A percentile compares a stretch with the other conserved stretches of the same genome.
Conservation (phyloP, 2,329 filamentous ascomycete species). For the Stagonosporopsis chrysanthemi region DNA sequence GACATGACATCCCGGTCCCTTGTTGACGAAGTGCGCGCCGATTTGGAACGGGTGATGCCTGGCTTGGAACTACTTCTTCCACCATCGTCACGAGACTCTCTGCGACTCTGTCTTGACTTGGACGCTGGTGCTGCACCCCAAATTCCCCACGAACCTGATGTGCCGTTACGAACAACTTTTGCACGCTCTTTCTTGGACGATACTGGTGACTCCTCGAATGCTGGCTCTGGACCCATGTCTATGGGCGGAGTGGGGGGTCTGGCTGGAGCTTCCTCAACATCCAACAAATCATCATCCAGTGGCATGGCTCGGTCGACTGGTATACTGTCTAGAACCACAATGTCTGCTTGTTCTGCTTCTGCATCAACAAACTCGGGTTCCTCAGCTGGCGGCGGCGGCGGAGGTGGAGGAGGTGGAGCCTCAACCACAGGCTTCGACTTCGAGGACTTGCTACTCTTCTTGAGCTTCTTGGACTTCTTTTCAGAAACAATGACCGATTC, state of each 20-base stretch:
- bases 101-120: conserved; percentile 52
- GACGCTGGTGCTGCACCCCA: conserved; percentile 67
- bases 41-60: conserved; percentile 63
- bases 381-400: conserved; percentile 36
- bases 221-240: conserved; percentile 48
- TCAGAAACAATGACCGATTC: conserved; percentile 28
- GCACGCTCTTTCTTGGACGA: conserved; percentile 74
- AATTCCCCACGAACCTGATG: conserved; percentile 75
- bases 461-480: conserved; percentile 48
- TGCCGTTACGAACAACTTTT: conserved; percentile 75
- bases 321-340: conserved; percentile 28
- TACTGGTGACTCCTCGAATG: conserved; percentile 60
- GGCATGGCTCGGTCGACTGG: conserved; percentile 29
- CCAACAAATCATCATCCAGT: conserved; percentile 35
- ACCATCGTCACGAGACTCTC: conserved; percentile 43
- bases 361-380: conserved; percentile 27
- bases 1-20: conserved; percentile 70
- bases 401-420: conserved; percentile 35
- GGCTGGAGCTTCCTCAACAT: conserved; percentile 36
- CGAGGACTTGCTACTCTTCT: conserved; percentile 40
- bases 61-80: conserved; percentile 47
- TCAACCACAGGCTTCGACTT: conserved; percentile 36
- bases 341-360: conserved; percentile 33
- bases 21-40: conserved; percentile 54
- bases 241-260: conserved; percentile 59